These are phyloP conservation scores for Boletus tylopilopsis DNA, from an alignment of 768 basidiomycete genomes.

Conservation along the genomic window DNA sequence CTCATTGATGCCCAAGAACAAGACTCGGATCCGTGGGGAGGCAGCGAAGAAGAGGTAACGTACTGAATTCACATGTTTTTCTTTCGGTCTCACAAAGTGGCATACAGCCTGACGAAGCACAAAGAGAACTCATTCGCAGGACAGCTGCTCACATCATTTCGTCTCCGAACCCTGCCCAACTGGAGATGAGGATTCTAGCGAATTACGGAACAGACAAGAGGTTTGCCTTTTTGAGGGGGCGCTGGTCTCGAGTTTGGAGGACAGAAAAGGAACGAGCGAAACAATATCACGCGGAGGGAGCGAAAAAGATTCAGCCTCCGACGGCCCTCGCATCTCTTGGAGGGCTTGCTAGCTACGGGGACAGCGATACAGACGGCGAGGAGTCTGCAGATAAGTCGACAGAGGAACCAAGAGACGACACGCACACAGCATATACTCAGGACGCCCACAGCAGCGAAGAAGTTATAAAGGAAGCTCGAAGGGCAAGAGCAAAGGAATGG, in stretches of 20 bases:
- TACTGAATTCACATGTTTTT: not conserved
- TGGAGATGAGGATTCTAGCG: constrained; percentile 86
- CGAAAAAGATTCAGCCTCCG: constrained; percentile 14
- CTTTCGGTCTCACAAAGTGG: constrained; percentile 8
- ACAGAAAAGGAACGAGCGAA: constrained; percentile 46
- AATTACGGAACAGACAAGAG: constrained; percentile 76
- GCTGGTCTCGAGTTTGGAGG: constrained; percentile 68
- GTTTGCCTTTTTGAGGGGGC: constrained; percentile 78
- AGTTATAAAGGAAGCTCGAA: constrained; percentile 42
- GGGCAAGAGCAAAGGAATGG: constrained; percentile 58
- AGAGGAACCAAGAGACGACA: not conserved
- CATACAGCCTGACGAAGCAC: constrained; percentile 53
- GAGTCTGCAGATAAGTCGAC: constrained; percentile 28
- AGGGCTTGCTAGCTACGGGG: constrained; percentile 56
- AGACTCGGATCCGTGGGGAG: constrained; percentile 57
- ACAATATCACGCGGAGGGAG: constrained; percentile 23
- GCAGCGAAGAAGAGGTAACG: constrained; percentile 67
- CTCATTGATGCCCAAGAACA: constrained; percentile 39
- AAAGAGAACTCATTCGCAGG: constrained; percentile 65
- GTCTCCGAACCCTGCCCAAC: constrained; percentile 74
- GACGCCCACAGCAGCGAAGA: constrained; percentile 5
- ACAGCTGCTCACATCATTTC: constrained; percentile 67
- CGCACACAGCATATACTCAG: not conserved
- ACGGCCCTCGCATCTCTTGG: constrained; percentile 36
- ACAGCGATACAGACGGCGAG: constrained; percentile 43